phyloP scores from a whole-genome alignment of 148 eudicot genomes.

The Amaranthus palmeri region DNA sequence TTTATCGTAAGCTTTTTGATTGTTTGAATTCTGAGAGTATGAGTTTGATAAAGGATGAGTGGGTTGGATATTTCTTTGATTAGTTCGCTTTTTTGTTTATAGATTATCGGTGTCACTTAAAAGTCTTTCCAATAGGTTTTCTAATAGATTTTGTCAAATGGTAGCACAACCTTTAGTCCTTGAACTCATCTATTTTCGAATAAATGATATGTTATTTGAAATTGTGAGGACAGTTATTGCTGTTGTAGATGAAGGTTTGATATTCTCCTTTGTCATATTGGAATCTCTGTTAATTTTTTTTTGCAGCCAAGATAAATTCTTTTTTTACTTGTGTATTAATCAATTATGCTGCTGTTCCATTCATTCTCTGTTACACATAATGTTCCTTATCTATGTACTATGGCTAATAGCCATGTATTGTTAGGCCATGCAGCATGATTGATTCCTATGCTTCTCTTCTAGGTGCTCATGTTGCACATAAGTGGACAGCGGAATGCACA shows the following conservation, averaged over 20 bases:
- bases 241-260: neutral
- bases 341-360: neutral
- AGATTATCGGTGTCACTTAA: too few species aligned
- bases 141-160: neutral
- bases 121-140: too few species aligned
- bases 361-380: neutral
- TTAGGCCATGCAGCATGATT: neutral
- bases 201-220: neutral
- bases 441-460: conserved; percentile 11
- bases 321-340: too few species aligned
- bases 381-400: neutral
- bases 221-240: neutral
- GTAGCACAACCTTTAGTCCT: too few species aligned
- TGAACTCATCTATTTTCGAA: neutral
- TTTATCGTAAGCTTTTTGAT: too few species aligned
- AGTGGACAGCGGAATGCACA: conserved; percentile 73
- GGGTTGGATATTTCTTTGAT: too few species aligned
- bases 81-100: too few species aligned
- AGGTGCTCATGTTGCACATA: conserved; percentile 60
- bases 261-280: neutral
- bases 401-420: conserved; percentile 7
- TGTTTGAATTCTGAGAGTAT: too few species aligned
- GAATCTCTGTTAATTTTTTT: neutral
- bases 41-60: too few species aligned
- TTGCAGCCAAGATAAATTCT: neutral